A percentile compares a stretch with the other conserved stretches of the same genome.
phyloP scores from a whole-genome alignment of 768 basidiomycete genomes.

The Suillus discolor region DNA sequence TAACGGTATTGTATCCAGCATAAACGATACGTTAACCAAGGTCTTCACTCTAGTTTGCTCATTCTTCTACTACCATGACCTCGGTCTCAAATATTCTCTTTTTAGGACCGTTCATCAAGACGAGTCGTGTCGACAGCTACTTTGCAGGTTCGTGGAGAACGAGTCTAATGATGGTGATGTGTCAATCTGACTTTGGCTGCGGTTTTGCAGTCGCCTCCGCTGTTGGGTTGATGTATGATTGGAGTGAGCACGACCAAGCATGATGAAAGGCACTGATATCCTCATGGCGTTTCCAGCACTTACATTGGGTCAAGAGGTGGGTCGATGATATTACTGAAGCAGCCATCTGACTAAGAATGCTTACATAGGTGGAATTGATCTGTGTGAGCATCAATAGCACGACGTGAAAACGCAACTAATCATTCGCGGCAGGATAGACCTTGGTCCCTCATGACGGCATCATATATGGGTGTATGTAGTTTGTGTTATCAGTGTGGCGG shows the following conservation, averaged over 20 bases:
- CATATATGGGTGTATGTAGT: neutral
- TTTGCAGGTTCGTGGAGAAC: neutral
- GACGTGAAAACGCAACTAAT: neutral
- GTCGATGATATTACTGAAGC: neutral
- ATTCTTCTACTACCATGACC: neutral
- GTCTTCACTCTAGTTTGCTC: neutral
- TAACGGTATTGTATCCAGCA: neutral
- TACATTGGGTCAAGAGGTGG: neutral
- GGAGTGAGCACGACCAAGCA: neutral
- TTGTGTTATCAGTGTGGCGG: neutral
- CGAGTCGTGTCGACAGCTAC: neutral
- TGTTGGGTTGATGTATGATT: neutral
- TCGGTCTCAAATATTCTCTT: neutral
- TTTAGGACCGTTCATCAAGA: neutral
- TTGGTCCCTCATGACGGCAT: neutral
- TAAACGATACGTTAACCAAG: neutral
- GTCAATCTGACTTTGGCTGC: neutral
- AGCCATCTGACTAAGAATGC: neutral
- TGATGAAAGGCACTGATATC: neutral
- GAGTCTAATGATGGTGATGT: neutral
- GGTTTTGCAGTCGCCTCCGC: neutral
- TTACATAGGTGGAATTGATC: neutral
- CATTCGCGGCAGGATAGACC: neutral
- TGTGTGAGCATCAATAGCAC: neutral
- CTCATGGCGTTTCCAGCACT: neutral